A percentile compares a stretch with the other conserved stretches of the same genome.
phyloP scores from a whole-genome alignment of 192 early-diverging fungal genomes.

The Coemansia sp. region DNA sequence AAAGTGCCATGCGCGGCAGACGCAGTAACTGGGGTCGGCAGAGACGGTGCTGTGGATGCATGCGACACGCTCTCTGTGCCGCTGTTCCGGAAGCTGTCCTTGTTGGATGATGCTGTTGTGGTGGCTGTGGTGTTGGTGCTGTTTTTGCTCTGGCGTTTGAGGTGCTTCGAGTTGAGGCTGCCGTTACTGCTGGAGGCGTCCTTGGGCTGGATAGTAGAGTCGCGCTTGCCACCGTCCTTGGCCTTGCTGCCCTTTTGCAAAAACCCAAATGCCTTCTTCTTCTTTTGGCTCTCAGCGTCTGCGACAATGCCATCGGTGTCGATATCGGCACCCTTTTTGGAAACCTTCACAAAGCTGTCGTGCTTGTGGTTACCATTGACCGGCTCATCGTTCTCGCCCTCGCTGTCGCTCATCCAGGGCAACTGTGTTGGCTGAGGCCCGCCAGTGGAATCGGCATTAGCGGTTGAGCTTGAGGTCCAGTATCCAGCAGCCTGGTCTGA shows the following conservation, averaged over 20 bases:
- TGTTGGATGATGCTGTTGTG: slow-evolving; percentile 28
- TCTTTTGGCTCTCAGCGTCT: slow-evolving; percentile 23
- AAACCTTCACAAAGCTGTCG: slow-evolving; percentile 11
- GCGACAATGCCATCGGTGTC: slow-evolving; percentile 7
- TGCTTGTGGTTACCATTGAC: slow-evolving; percentile 13
- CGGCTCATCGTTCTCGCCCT: slow-evolving; percentile 22
- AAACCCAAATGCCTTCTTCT: slow-evolving; percentile 51
- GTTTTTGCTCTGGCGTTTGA: slow-evolving; percentile 35
- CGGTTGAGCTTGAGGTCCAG: slow-evolving; percentile 40
- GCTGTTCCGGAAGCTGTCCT: slow-evolving; percentile 36
- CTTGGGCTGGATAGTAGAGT: slow-evolving; percentile 16
- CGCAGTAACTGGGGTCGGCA: slow-evolving; percentile 31
- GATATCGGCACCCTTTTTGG: slow-evolving; percentile 15
- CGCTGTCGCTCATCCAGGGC: slow-evolving; percentile 50
- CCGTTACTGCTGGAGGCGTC: slow-evolving; percentile 8
- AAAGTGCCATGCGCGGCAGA: slow-evolving; percentile 29
- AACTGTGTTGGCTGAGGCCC: slow-evolving; percentile 13
- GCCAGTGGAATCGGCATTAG: slow-evolving; percentile 17
- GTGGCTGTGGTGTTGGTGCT: slow-evolving; percentile 27
- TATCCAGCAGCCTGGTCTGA: slow-evolving; percentile 23
- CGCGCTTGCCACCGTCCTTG: slow-evolving; percentile 32
- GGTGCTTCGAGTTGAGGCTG: slow-evolving; percentile 17
- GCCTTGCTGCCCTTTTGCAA: slow-evolving; percentile 46
- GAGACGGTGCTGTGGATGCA: slow-evolving; percentile 32
- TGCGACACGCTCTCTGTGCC: slow-evolving; percentile 30